Conservation (phyloP, 2,329 filamentous ascomycete species). For the Alternaria ventricosa region DNA sequence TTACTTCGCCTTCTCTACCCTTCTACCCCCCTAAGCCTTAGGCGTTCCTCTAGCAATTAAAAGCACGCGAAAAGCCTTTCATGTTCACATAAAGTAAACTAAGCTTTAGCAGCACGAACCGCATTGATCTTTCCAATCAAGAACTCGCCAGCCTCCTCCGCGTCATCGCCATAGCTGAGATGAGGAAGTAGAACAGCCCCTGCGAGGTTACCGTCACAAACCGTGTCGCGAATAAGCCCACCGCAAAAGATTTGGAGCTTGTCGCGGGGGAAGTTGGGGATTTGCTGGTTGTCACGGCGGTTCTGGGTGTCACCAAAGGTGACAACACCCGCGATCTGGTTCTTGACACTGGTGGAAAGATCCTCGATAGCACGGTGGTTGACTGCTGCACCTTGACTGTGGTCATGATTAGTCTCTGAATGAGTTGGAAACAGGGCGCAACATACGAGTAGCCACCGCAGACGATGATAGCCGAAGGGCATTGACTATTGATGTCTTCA, state of each 20-base stretch:
- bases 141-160: neutral
- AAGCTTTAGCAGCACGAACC: neutral
- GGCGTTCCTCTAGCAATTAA: neutral
- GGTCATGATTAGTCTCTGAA: neutral
- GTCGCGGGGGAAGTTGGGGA: conserved; percentile 1
- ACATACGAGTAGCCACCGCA: conserved; percentile 3
- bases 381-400: conserved; percentile 1
- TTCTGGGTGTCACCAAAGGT: conserved; percentile 2
- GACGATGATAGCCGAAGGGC: neutral
- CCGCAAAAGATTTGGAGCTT: conserved; percentile 6
- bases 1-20: neutral
- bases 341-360: neutral
- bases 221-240: neutral
- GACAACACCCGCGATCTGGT: conserved; percentile 1
- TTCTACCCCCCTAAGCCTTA: neutral
- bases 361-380: conserved; percentile 8
- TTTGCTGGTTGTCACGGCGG: conserved; percentile 1
- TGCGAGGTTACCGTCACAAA: conserved; percentile 4
- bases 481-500: neutral
- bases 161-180: conserved; percentile 4
- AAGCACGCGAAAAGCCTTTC: neutral
- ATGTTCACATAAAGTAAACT: neutral
- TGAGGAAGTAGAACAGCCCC: conserved; percentile 1
- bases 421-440: neutral
- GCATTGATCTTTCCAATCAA: conserved; percentile 7